Evolutionary conservation across 2,329 filamentous ascomycete genomes (phyloP), one percentile per base, ranked within the genome.

Genomic region (Saccharata proteae): DNA sequence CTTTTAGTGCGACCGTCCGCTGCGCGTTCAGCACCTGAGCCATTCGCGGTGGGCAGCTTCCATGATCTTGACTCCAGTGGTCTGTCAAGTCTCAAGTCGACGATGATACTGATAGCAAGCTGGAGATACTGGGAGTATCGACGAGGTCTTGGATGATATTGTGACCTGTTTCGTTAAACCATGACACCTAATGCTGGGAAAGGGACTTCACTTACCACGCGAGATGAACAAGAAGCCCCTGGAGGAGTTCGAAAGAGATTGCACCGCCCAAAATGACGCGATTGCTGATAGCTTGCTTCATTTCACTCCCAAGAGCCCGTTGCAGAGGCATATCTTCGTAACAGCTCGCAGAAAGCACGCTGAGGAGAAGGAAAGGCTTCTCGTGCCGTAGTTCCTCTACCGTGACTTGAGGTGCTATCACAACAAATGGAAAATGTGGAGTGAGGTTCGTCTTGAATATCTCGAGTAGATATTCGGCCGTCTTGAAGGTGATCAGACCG

Each of bases 191-290:
- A n/a, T 6, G 26, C 14, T 15, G 15, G 6, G 16, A 12, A n/a
- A n/a, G 10, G 10, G 15, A 10, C 9, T 7, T 6, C 7, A 16
- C 18, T 12, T 11, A 56, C 54, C 55, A 60, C 14, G 49, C 52
- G 11, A 52, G 35, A 30, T 49, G 49, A 1, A 61, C 41, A 10
- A 60, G 38, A 5, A 59, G 33, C 3, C 55, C 57, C 38, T 61
- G 53, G 11, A 61, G 43, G 9, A 58, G 41, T 21, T 58, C 58
- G n/a, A 62, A 47, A 17, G 43, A 52, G 15, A 54, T 45, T 6
- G 54, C 43, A 3, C 47, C 47, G 5, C 41, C 39, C 10, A 49
- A 29, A 8, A 61, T 41, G 26, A 56, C 46, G 7, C 47, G 45
- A 8, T 44, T 40, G 14, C 46, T 43, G 29, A 58, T 43, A 21